These are phyloP conservation scores for Murraya paniculata DNA, from an alignment of 345 rosid species.

Conservation along the genomic window DNA sequence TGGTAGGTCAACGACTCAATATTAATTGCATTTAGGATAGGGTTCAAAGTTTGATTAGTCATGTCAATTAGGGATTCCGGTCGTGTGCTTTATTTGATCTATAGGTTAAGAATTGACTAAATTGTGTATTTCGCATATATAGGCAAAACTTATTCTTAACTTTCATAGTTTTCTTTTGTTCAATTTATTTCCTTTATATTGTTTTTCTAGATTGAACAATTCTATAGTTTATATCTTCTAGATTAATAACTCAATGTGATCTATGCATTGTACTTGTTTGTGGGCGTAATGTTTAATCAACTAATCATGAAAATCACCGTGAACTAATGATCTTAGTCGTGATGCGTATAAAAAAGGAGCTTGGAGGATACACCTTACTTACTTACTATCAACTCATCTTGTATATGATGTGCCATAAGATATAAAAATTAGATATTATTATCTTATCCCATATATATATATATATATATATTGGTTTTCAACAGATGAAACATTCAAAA, in stretches of 20 bases:
- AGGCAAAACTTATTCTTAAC: background rate
- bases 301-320: background rate
- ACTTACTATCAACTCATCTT: background rate
- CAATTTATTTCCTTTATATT: background rate
- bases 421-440: background rate
- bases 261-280: background rate
- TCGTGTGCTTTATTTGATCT: background rate
- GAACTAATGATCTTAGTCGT: background rate
- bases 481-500: background rate
- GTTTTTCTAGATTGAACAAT: too few species aligned
- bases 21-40: background rate
- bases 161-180: background rate
- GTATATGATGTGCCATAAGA: background rate
- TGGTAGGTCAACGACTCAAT: slow-evolving; percentile 3
- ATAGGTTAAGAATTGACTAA: background rate
- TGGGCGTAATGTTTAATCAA: background rate
- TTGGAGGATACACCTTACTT: too few species aligned
- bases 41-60: too few species aligned
- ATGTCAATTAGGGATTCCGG: background rate
- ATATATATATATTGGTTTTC: too few species aligned
- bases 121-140: background rate
- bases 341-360: too few species aligned
- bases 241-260: background rate
- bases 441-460: too few species aligned
- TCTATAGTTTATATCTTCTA: background rate